These are phyloP conservation scores for Mycosphaerella sp. DNA, from an alignment of 2,329 filamentous ascomycete genomes.

Conservation along the genomic window DNA sequence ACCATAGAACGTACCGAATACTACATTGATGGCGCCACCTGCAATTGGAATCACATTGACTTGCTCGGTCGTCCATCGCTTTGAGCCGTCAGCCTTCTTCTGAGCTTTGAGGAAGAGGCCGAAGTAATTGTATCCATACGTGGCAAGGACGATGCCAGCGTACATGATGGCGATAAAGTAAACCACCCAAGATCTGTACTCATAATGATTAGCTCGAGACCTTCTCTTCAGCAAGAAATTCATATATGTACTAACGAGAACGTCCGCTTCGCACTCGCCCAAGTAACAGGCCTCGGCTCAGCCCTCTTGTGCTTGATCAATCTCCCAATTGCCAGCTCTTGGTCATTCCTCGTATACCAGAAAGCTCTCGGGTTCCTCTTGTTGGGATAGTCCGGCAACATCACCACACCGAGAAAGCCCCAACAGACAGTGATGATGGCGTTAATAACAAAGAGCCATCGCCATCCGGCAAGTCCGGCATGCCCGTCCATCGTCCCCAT, in stretches of 20 bases:
- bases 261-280: slow-evolving; percentile 41
- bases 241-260: slow-evolving; percentile 26
- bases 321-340: slow-evolving; percentile 40
- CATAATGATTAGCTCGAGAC: slow-evolving; percentile 10
- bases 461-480: slow-evolving; percentile 32
- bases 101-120: slow-evolving; percentile 40
- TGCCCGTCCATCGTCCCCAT: slow-evolving; percentile 30
- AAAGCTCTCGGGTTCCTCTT: slow-evolving; percentile 34
- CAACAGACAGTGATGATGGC: slow-evolving; percentile 35
- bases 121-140: slow-evolving; percentile 46
- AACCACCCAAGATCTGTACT: slow-evolving; percentile 34
- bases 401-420: slow-evolving; percentile 32
- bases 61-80: slow-evolving; percentile 40
- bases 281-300: slow-evolving; percentile 43
- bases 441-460: slow-evolving; percentile 35
- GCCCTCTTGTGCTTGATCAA: slow-evolving; percentile 41
- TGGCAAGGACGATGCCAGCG: slow-evolving; percentile 42
- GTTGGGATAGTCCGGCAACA: slow-evolving; percentile 38
- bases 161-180: slow-evolving; percentile 45
- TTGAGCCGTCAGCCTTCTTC: slow-evolving; percentile 38
- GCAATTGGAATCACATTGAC: slow-evolving; percentile 47
- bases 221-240: no score
- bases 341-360: slow-evolving; percentile 43
- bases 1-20: slow-evolving; percentile 28
- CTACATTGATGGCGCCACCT: slow-evolving; percentile 45